Evolutionary conservation across 257 asterid species (phyloP), one percentile per base, ranked within the genome.

Genomic region (Scutellaria baicalensis): DNA sequence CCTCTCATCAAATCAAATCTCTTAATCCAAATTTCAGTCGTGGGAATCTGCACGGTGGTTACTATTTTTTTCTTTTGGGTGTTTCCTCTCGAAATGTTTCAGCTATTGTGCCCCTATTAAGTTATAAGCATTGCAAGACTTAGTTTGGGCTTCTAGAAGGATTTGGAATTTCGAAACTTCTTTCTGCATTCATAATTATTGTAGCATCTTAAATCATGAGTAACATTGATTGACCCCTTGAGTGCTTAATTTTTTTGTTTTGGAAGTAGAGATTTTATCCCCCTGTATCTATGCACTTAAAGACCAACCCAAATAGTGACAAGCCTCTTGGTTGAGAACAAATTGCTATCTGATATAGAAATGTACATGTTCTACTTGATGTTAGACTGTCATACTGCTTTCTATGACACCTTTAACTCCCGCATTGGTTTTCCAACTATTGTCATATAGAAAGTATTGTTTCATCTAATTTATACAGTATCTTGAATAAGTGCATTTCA

Each of bases 401-500:
- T 43, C 12, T 55, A 13, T 10, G 70, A 51, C 57, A 64, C 70
- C 36, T 40, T 71, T 52, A 16, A 39, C 33, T 33, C 38, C 69
- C 23, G 55, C 27, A 61, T 39, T 62, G 20, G 31, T 61, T 71
- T 59, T 59, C 5, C 39, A 59, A 59, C 58, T 20, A 8, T 13
- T 35, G 43, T 57, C 21, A 9, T 47, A 9, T 9, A 48, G 52
- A 59, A 70, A 39, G 43, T 48, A 35, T 16, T 55, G 66, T 44
- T 64, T 55, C 31, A 10, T 50, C 9, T 21, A 17, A 9, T 47
- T 49, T 7, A 44, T 7, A 16, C 16, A 13, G 48, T 51, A 10
- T 59, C 35, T 74, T 52, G 54, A 70, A 52, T 51, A 23, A 5
- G 63, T 61, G 62, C 55, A 31, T 17, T n/a, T 70, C 31, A 27